These are phyloP conservation scores for Jaltomata sinuosa DNA, from an alignment of 257 asterid species.

Conservation along the genomic window DNA sequence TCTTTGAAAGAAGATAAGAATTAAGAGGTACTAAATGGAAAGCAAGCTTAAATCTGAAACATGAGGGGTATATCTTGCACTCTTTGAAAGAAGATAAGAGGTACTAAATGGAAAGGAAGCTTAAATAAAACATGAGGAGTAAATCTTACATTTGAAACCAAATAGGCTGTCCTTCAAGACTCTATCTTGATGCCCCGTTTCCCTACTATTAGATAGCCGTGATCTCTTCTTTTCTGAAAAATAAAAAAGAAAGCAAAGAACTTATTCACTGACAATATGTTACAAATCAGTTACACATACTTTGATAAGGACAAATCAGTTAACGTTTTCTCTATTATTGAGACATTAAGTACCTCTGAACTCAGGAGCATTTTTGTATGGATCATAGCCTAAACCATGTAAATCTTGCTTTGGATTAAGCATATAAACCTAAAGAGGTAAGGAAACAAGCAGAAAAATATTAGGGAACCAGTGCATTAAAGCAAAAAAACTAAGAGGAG, in stretches of 20 bases:
- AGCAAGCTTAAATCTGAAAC: background rate
- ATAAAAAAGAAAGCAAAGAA: background rate
- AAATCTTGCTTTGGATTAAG: conserved; percentile 83
- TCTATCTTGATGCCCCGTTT: conserved; percentile 27
- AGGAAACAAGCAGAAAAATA: background rate
- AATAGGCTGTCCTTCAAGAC: conserved; percentile 45
- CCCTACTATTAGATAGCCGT: conserved; percentile 42
- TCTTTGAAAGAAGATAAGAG: conserved; percentile 3
- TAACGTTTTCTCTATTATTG: background rate
- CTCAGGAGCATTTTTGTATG: conserved; percentile 95
- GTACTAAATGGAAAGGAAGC: background rate
- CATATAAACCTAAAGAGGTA: conserved; percentile 45
- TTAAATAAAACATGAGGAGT: background rate
- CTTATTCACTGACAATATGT: background rate
- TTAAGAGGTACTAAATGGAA: background rate
- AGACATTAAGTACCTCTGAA: conserved; percentile 70
- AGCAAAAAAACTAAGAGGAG: background rate
- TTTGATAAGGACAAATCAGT: background rate
- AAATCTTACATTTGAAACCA: conserved; percentile 33
- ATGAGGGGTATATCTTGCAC: conserved; percentile 11
- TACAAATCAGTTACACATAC: background rate
- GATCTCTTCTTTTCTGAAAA: conserved; percentile 67
- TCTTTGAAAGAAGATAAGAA: conserved; percentile 2
- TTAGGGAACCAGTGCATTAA: background rate
- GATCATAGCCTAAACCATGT: conserved; percentile 90